Base-by-base conservation (phyloP, 805 yeast species). In the Wickerhamomyces hampshirensis region DNA sequence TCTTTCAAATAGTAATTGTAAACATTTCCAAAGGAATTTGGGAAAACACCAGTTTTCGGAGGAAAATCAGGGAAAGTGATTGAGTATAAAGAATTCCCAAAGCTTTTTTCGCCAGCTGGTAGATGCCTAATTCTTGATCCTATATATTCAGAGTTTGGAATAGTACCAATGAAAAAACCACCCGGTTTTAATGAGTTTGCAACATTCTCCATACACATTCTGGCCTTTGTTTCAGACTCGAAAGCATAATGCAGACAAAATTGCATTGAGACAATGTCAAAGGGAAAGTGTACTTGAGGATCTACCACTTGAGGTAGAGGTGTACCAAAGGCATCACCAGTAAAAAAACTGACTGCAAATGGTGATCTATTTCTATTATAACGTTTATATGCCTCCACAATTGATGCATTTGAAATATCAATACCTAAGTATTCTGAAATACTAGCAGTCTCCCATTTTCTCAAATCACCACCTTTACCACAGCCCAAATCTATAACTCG, bases 401-500 rank as follows among this genome's bases (percentile, higher is more conserved):
- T 79, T 6, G 96, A 84, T 4, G 82, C 81, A 57, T 89, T 93
- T 14, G 96, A 88, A 30, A 93, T 80, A 60, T 93, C 99, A 19
- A 93, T 71, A 2, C 98, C 98, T 37, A 89, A 77, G 47, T 84
- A 85, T 32, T 88, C 89, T 16, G 75, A 71, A 3, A 86, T 73
- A 15, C 74, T 66, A 1, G 86, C 82, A 48, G 76, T 76, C 34
- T 80, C 84, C 79, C 95, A 91, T 58, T 93, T 93, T 49, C 83
- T 77, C 51, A 93, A 64, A 63, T 93, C 99, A 18, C 99, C 99
- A 35, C 99, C 99, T 58, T 93, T 94, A 11, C 99, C 99, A 61
- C 98, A 89, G 12, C 96, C 96, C 38, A 91, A 60, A 54, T 93
- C 99, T 14, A 93, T 63, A 1, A 83, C 87, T 15, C 73, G 69